Conservation (phyloP, 2,329 filamentous ascomycete species). For the Claviceps monticola region DNA sequence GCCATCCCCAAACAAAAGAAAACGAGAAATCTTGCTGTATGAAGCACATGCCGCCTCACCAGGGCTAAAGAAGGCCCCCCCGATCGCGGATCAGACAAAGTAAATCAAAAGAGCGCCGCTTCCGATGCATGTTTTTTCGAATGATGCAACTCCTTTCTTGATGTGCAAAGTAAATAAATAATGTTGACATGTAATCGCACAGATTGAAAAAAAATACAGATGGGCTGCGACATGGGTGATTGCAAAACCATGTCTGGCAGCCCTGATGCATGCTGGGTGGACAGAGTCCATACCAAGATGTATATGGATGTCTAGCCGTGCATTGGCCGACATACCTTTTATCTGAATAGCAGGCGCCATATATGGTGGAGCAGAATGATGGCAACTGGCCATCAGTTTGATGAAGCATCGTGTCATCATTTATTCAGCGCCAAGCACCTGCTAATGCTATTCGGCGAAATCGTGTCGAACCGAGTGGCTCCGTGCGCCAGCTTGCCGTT, state of each 20-base stretch:
- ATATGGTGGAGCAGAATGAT: no score
- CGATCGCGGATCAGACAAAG: background rate
- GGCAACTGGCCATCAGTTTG: background rate
- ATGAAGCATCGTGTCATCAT: no score
- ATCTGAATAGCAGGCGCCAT: no score
- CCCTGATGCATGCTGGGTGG: no score
- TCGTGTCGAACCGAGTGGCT: background rate
- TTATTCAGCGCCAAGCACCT: no score
- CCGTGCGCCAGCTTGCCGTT: background rate
- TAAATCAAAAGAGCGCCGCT: background rate
- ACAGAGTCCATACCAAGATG: no score
- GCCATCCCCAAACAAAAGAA: no score
- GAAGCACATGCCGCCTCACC: background rate
- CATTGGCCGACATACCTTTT: no score
- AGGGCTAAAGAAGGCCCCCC: background rate
- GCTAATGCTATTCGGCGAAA: no score
- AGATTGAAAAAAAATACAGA: background rate
- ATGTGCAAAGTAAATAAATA: background rate
- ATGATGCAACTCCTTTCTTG: background rate
- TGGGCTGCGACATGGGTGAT: background rate
- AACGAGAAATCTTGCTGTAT: no score
- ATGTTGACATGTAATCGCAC: background rate
- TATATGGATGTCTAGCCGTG: no score
- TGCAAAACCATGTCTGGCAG: no score
- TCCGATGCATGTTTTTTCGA: background rate